Conservation (phyloP, 192 early-diverging fungal genomes). For the Coemansia sp. region DNA sequence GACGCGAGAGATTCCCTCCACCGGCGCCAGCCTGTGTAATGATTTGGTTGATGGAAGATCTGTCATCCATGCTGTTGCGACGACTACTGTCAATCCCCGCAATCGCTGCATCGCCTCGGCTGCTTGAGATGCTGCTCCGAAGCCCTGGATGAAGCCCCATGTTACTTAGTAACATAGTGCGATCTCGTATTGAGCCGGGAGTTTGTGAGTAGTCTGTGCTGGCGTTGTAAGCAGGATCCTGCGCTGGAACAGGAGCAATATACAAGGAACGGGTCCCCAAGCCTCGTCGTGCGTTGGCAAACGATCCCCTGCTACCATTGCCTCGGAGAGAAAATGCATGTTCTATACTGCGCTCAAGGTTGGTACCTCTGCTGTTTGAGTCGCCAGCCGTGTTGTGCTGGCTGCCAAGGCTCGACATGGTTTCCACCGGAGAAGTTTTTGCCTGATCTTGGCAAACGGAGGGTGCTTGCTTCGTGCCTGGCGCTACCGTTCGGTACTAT, state of each 20-base stretch:
- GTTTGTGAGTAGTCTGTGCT: constrained; percentile 47
- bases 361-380: not conserved
- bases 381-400: not conserved
- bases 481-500: too few relatives aligned
- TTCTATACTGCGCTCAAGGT: constrained; percentile 17
- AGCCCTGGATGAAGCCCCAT: constrained; percentile 23
- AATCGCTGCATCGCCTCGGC: constrained; percentile 9
- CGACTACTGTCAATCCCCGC: constrained; percentile 19
- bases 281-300: constrained; percentile 25
- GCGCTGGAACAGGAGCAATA: constrained; percentile 8
- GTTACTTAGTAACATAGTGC: constrained; percentile 48
- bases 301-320: constrained; percentile 15
- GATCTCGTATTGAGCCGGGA: constrained; percentile 48
- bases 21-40: constrained; percentile 21
- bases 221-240: constrained; percentile 5
- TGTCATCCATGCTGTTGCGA: constrained; percentile 34
- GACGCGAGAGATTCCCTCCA: constrained; percentile 35
- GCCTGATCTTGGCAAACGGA: not conserved
- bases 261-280: constrained; percentile 30
- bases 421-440: not conserved
- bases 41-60: constrained; percentile 45
- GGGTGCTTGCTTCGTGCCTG: too few relatives aligned
- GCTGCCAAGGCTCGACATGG: not conserved
- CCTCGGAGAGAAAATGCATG: constrained; percentile 25
- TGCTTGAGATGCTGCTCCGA: constrained; percentile 27